Percentiles rank a stretch among this genome's conserved stretches.
These are phyloP conservation scores for Centella asiatica DNA, from an alignment of 129 eudicot species.

Conservation along the genomic window DNA sequence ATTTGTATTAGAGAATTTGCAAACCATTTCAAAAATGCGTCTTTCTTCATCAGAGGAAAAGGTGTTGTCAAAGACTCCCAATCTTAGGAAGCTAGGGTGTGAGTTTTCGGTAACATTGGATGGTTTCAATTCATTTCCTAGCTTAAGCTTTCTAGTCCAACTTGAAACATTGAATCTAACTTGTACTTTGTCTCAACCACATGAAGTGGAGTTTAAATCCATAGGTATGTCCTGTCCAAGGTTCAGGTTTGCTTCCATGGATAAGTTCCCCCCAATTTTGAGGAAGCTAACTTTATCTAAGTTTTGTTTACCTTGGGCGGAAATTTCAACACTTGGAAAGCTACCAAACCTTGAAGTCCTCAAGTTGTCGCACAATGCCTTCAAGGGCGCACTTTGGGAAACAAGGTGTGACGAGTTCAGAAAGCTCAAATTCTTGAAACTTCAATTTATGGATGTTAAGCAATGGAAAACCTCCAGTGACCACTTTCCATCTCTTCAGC, in stretches of 20 bases:
- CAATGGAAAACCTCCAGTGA: neutral
- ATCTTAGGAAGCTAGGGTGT: slow-evolving; percentile 28
- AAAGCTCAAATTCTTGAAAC: neutral
- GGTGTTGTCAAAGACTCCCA: slow-evolving; percentile 17
- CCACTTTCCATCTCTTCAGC: neutral
- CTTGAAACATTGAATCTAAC: slow-evolving; percentile 33
- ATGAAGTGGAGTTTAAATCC: too few species aligned
- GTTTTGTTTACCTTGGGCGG: neutral
- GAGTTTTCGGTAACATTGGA: slow-evolving; percentile 13
- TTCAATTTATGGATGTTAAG: neutral
- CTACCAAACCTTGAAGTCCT: neutral
- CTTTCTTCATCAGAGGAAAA: slow-evolving; percentile 4
- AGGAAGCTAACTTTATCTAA: neutral
- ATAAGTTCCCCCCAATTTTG: neutral
- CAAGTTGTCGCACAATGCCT: neutral
- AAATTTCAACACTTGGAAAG: neutral
- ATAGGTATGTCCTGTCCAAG: too few species aligned
- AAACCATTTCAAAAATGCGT: slow-evolving; percentile 15
- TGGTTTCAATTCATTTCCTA: slow-evolving; percentile 5
- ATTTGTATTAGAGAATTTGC: slow-evolving; percentile 6
- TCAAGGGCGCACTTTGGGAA: slow-evolving; percentile 12
- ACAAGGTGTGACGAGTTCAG: slow-evolving; percentile 19
- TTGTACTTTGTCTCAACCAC: too few species aligned
- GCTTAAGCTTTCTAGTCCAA: too few species aligned
- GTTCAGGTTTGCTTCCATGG: too few species aligned